A percentile compares a stretch with the other conserved stretches of the same genome.
Conservation (phyloP, 2,329 filamentous ascomycete species). For the Fusarium dimerum region DNA sequence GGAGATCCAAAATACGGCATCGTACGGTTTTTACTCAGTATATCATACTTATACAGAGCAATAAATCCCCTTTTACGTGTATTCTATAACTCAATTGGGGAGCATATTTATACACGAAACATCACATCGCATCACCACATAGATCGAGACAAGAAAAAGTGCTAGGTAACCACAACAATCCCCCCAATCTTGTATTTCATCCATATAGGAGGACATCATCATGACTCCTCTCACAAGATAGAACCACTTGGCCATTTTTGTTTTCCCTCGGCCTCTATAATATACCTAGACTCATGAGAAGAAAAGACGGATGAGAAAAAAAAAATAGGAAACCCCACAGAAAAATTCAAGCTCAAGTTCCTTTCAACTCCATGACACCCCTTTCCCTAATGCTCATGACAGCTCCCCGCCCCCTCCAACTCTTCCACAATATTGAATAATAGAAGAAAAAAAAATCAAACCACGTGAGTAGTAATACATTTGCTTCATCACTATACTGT, state of each 20-base stretch:
- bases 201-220: conserved; percentile 17
- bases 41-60: not conserved
- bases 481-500: not conserved
- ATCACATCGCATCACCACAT: too few species aligned
- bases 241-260: conserved; percentile 11
- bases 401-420: conserved; percentile 24
- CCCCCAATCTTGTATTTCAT: conserved; percentile 20
- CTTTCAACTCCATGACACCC: conserved; percentile 28
- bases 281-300: not conserved
- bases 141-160: too few species aligned
- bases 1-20: too few species aligned
- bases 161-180: too few species aligned
- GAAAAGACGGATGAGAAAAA: conserved; percentile 11
- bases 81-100: too few species aligned
- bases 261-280: conserved; percentile 20
- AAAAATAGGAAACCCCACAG: conserved; percentile 3
- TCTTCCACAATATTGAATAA: conserved; percentile 16
- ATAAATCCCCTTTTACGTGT: too few species aligned
- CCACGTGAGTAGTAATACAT: conserved; percentile 3
- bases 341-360: not conserved
- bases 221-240: conserved; percentile 13
- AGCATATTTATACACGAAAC: too few species aligned
- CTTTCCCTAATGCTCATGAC: conserved; percentile 28
- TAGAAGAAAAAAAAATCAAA: conserved; percentile 11
- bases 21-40: too few species aligned